phyloP scores from a whole-genome alignment of 805 yeast species.

The Cyberlindnera misumaiensis region DNA sequence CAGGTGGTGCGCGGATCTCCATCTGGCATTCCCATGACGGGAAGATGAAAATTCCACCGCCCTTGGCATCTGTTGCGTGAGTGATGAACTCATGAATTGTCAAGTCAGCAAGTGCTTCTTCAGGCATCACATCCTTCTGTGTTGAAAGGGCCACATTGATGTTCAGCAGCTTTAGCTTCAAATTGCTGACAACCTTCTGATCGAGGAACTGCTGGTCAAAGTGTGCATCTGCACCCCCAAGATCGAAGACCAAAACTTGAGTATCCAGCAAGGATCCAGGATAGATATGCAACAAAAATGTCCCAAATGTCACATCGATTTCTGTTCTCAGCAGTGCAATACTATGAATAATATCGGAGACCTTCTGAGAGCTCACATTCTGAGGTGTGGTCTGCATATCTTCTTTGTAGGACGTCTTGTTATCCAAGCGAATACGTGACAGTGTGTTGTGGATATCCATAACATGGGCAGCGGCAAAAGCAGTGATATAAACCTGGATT shows the following conservation, averaged over 20 bases:
- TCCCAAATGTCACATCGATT: slow-evolving; percentile 54
- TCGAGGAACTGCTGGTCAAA: slow-evolving; percentile 39
- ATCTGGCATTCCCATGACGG: slow-evolving; percentile 71
- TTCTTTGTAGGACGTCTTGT: slow-evolving; percentile 64
- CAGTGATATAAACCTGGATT: slow-evolving; percentile 63
- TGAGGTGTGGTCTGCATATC: slow-evolving; percentile 53
- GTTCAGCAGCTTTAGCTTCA: slow-evolving; percentile 56
- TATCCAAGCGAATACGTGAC: slow-evolving; percentile 66
- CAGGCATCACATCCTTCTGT: slow-evolving; percentile 43
- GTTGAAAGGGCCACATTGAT: slow-evolving; percentile 62
- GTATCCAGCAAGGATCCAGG: slow-evolving; percentile 79
- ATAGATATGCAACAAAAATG: slow-evolving; percentile 56
- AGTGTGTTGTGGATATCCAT: slow-evolving; percentile 71
- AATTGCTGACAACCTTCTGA: slow-evolving; percentile 36
- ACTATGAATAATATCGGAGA: slow-evolving; percentile 22
- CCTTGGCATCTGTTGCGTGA: slow-evolving; percentile 53
- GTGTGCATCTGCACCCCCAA: slow-evolving; percentile 51
- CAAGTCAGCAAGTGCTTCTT: slow-evolving; percentile 38
- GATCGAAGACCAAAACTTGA: slow-evolving; percentile 59
- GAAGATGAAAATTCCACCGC: slow-evolving; percentile 74
- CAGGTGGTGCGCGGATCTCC: slow-evolving; percentile 61
- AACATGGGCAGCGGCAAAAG: slow-evolving; percentile 78
- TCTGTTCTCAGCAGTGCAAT: slow-evolving; percentile 51
- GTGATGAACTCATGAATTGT: slow-evolving; percentile 49
- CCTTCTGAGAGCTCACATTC: slow-evolving; percentile 8